Conservation (phyloP, 108 stramenopile species). For the Hondaea fermentalgiana region DNA sequence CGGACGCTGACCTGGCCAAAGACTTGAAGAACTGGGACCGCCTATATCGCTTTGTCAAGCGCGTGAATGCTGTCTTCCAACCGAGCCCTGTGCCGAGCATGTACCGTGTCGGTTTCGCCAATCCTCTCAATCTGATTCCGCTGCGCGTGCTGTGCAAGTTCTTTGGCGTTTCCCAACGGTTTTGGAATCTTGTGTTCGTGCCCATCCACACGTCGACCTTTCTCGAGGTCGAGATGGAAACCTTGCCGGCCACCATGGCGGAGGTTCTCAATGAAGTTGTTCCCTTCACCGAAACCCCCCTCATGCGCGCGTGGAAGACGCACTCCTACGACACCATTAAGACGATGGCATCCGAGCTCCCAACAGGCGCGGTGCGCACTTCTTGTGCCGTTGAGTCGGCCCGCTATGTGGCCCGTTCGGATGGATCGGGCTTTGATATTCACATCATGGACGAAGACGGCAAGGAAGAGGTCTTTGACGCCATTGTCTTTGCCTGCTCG, state of each 20-base stretch:
- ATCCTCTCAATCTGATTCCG: background rate
- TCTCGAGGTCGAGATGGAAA: slow-evolving; percentile 3
- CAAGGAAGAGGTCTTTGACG: background rate
- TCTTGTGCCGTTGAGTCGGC: background rate
- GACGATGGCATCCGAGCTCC: background rate
- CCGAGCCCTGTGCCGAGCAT: background rate
- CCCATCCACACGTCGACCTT: slow-evolving; percentile 6
- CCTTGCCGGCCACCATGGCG: background rate
- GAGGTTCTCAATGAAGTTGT: background rate
- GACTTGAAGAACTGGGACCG: background rate
- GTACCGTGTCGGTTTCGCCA: background rate
- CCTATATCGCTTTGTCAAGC: background rate
- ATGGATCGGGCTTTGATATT: background rate
- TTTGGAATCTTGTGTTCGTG: background rate
- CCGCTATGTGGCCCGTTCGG: background rate
- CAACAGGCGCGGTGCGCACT: background rate
- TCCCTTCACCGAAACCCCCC: background rate
- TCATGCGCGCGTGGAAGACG: background rate
- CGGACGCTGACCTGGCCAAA: background rate
- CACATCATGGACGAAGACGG: background rate
- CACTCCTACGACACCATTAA: background rate
- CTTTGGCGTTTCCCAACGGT: background rate
- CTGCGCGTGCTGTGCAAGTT: background rate
- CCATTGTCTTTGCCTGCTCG: background rate
- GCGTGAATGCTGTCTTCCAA: background rate